Evolutionary conservation across 192 early-diverging fungal species (phyloP), one percentile per base, ranked within the genome.

Genomic region (Rhizoclosmatium globosum): DNA sequence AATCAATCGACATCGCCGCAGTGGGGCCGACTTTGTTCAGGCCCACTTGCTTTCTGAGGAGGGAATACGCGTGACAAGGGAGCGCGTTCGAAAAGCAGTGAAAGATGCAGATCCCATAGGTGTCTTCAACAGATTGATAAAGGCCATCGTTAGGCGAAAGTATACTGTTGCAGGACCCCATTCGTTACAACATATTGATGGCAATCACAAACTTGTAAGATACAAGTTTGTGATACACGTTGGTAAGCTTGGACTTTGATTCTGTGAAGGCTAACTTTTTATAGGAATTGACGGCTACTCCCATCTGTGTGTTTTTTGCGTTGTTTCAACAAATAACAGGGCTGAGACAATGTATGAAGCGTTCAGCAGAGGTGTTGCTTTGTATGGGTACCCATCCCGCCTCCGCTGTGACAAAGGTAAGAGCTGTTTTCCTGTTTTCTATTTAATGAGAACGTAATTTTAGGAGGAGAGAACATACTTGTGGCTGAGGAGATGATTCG

Each of bases 391-490:
- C 4, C 60, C 60, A 17, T 62, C 60, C 31, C 6, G 60, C 4
- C 7, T 62, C 4, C 6, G 60, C 3, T 62, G 60, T 38, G 60
- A 62, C 21, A 62, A 62, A 62, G 60, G 60, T 62, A 17, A 21
- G 17, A 13, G 31, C 31, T 13, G 6, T 31, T 62, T 62, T 4
- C 4, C 21, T 62, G 4, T 6, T 17, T 62, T 17, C 48, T 50
- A 15, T 50, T 50, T 50, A 15, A 50, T 9, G 4, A 50, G 4
- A 4, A 9, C 15, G 48, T 15, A 50, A 4, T 9, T 9, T 9
- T 6, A 62, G 60, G 60, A 17, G 60, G 60, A 62, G 60, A 62
- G 21, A 62, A 62, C 21, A 38, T 62, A 4, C 60, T 62, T 62
- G 60, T 62, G 3, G 60, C 60, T 4, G 60, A 62, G 4, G 3